Evolutionary conservation across 495 filamentous ascomycete species (phyloP).

Genomic region (Glutinoglossum americanum): DNA sequence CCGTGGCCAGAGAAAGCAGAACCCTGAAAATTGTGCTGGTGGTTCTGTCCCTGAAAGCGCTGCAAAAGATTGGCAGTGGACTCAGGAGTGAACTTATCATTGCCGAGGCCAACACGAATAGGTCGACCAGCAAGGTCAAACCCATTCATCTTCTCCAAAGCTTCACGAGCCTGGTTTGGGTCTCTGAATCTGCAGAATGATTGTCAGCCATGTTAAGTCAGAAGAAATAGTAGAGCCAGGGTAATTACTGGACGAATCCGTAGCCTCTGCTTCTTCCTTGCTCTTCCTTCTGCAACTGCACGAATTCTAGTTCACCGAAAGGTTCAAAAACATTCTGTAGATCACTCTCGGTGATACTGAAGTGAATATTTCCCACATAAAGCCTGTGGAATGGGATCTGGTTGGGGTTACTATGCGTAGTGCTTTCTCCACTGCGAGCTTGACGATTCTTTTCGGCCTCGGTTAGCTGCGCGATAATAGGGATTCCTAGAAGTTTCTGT

Average conservation of each 20-base stretch:
- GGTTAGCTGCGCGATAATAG: slow-evolving; percentile 93
- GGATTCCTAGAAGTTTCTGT: slow-evolving; percentile 94
- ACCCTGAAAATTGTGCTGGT: slow-evolving; percentile 66
- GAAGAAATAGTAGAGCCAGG: slow-evolving; percentile 5
- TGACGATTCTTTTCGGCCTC: slow-evolving; percentile 99
- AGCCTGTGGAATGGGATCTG: slow-evolving; percentile 92
- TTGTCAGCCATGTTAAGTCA: slow-evolving; percentile 14
- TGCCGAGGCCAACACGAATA: slow-evolving; percentile 97
- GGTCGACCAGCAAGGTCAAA: slow-evolving; percentile 96
- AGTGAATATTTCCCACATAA: slow-evolving; percentile 99
- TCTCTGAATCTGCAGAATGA: slow-evolving; percentile 53
- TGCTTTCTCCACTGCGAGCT: slow-evolving; percentile 59
- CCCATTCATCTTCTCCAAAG: slow-evolving; percentile 97
- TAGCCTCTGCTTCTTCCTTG: slow-evolving; percentile 81
- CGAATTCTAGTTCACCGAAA: slow-evolving; percentile 94
- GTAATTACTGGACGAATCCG: slow-evolving; percentile 92
- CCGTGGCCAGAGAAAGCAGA: slow-evolving; percentile 85
- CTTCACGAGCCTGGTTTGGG: slow-evolving; percentile 75
- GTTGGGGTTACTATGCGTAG: slow-evolving; percentile 36
- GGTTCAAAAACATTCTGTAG: slow-evolving; percentile 93
- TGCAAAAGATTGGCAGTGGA: slow-evolving; percentile 78
- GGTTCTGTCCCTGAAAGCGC: slow-evolving; percentile 65
- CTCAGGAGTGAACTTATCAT: slow-evolving; percentile 99
- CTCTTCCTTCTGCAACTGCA: slow-evolving; percentile 91
- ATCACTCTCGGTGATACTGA: slow-evolving; percentile 95